These are phyloP conservation scores for Zasmidium angulare DNA, from an alignment of 2,329 filamentous ascomycete genomes.

Conservation along the genomic window DNA sequence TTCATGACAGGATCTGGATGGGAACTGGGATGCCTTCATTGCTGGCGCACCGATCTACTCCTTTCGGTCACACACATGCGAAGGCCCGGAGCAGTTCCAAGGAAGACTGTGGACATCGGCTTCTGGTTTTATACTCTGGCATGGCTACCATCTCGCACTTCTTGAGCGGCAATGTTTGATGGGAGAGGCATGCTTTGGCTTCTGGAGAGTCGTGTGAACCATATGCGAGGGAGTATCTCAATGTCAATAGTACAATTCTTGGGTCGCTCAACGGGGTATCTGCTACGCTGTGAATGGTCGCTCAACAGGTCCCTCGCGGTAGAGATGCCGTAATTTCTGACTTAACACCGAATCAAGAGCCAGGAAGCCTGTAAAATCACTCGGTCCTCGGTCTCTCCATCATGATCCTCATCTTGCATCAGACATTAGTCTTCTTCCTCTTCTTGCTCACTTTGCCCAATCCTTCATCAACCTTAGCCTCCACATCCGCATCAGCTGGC, in stretches of 20 bases:
- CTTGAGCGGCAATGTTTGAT: not conserved
- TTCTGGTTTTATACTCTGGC: not conserved
- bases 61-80: no score
- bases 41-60: not conserved
- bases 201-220: not conserved
- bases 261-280: no score
- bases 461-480: not conserved
- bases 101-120: not conserved
- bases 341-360: no score
- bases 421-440: slow-evolving; percentile 3
- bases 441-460: slow-evolving; percentile 4
- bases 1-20: no score
- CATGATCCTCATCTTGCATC: not conserved
- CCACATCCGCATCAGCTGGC: not conserved
- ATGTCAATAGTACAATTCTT: no score
- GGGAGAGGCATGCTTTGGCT: not conserved
- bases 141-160: not conserved
- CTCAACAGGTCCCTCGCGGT: no score
- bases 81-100: not conserved
- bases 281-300: no score
- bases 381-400: not conserved
- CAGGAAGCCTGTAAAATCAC: not conserved
- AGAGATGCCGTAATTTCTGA: no score
- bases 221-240: no score
- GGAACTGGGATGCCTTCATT: not conserved